Percentiles rank a stretch among this genome's conserved stretches.
Conservation (phyloP, 2,329 filamentous ascomycete species). For the Venturiaceae sp. region DNA sequence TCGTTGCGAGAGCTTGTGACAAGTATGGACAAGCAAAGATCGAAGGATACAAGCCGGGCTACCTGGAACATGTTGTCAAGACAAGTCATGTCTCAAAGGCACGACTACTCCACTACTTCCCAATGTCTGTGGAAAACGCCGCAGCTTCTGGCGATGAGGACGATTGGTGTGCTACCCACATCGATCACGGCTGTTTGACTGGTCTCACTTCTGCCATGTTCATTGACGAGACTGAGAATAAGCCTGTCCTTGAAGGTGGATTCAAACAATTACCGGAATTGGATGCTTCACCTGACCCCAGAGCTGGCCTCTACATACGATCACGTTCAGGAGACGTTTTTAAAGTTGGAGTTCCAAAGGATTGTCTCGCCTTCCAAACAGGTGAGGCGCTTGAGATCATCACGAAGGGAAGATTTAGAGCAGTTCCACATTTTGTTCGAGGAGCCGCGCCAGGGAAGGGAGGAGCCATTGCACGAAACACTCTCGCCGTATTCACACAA, state of each 20-base stretch:
- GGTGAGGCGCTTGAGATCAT: slow-evolving; percentile 87
- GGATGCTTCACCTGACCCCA: slow-evolving; percentile 65
- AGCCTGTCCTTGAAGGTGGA: slow-evolving; percentile 20
- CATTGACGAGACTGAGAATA: slow-evolving; percentile 59
- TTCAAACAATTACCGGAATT: slow-evolving; percentile 55
- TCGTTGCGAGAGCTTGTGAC: slow-evolving; percentile 88
- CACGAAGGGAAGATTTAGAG: slow-evolving; percentile 82
- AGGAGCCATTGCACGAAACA: slow-evolving; percentile 53
- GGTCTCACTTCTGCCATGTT: slow-evolving; percentile 95
- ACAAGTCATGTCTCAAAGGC: slow-evolving; percentile 86
- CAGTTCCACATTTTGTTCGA: slow-evolving; percentile 90
- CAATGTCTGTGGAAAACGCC: slow-evolving; percentile 15
- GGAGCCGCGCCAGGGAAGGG: slow-evolving; percentile 52
- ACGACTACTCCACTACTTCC: slow-evolving; percentile 81
- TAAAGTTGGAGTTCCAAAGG: slow-evolving; percentile 85
- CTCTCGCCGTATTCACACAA: slow-evolving; percentile 92
- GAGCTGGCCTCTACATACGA: slow-evolving; percentile 87
- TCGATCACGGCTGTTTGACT: slow-evolving; percentile 90
- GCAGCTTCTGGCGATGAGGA: slow-evolving; percentile 46
- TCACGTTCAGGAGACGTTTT: slow-evolving; percentile 71
- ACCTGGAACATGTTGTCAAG: slow-evolving; percentile 78
- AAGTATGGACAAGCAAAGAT: slow-evolving; percentile 74
- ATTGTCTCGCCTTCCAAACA: slow-evolving; percentile 93
- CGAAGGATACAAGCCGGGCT: slow-evolving; percentile 62
- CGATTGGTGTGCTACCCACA: slow-evolving; percentile 87